phyloP scores from a whole-genome alignment of 148 eudicot species.

The Heliamphora exappendiculata region DNA sequence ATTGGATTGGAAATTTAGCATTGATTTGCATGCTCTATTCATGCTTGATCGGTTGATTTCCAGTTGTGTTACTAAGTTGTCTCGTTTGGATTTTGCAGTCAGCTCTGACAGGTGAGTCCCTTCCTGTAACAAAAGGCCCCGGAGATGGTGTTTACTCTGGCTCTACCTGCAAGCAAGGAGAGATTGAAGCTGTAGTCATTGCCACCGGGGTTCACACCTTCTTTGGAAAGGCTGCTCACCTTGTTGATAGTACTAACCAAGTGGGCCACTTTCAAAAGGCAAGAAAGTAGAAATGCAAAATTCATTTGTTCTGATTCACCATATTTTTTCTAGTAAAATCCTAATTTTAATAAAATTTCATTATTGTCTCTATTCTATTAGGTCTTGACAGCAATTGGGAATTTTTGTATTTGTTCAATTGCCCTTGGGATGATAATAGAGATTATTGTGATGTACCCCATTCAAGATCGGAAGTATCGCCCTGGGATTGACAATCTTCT shows the following conservation, averaged over 20 bases:
- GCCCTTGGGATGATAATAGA: slow-evolving; percentile 94
- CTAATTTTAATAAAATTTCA: not conserved
- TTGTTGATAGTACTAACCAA: slow-evolving; percentile 89
- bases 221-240: slow-evolving; percentile 98
- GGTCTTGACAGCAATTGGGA: slow-evolving; percentile 98
- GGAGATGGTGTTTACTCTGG: slow-evolving; percentile 98
- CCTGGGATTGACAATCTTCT: slow-evolving; percentile 98
- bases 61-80: slow-evolving; percentile 10
- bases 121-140: slow-evolving; percentile 96
- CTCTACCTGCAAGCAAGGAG: slow-evolving; percentile 98
- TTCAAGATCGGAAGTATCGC: slow-evolving; percentile 80
- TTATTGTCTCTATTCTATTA: slow-evolving; percentile 16
- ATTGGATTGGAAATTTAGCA: not conserved
- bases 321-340: not conserved
- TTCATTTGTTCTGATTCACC: not conserved
- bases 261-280: slow-evolving; percentile 98
- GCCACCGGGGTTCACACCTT: slow-evolving; percentile 99
- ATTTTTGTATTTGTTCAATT: slow-evolving; percentile 95
- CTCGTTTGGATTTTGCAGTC: slow-evolving; percentile 49
- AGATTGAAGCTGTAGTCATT: slow-evolving; percentile 90
- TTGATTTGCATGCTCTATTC: not conserved
- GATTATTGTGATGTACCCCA: slow-evolving; percentile 92
- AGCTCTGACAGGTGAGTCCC: slow-evolving; percentile 92
- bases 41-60: not conserved
- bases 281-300: slow-evolving; percentile 13